A percentile compares a stretch with the other conserved stretches of the same genome.
phyloP scores from a whole-genome alignment of 2,329 filamentous ascomycete species.

The Fusarium kyushuense region DNA sequence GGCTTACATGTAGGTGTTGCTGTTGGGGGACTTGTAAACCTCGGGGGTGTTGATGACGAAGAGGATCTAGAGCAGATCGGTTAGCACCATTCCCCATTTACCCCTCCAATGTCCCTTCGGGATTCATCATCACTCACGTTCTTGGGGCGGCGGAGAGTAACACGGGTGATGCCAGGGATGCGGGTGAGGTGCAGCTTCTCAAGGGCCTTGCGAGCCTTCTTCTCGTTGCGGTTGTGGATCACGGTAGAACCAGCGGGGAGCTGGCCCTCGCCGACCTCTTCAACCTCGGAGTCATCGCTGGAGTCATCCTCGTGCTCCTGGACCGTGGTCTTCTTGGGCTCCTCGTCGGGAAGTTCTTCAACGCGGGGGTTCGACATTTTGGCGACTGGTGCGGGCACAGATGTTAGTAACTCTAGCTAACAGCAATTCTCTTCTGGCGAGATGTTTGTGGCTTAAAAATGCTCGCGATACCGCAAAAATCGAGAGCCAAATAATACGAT shows the following conservation, averaged over 20 bases:
- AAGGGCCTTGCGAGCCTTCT: slow-evolving; percentile 99
- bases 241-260: slow-evolving; percentile 86
- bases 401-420: slow-evolving; percentile 45
- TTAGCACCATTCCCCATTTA: slow-evolving; percentile 41
- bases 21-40: slow-evolving; percentile 98
- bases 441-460: slow-evolving; percentile 38
- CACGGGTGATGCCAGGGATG: slow-evolving; percentile 96
- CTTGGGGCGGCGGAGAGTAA: slow-evolving; percentile 97
- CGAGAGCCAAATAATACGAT: slow-evolving; percentile 19
- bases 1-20: slow-evolving; percentile 99
- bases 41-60: slow-evolving; percentile 99
- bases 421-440: slow-evolving; percentile 35
- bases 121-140: slow-evolving; percentile 79
- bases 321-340: slow-evolving; percentile 83
- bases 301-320: slow-evolving; percentile 77
- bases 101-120: slow-evolving; percentile 6
- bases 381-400: slow-evolving; percentile 53
- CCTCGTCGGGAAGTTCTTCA: slow-evolving; percentile 95
- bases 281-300: slow-evolving; percentile 81
- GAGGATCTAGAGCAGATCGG: slow-evolving; percentile 76
- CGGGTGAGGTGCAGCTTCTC: slow-evolving; percentile 98
- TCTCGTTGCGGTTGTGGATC: slow-evolving; percentile 99
- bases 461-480: slow-evolving; percentile 31
- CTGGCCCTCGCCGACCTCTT: slow-evolving; percentile 83
- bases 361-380: slow-evolving; percentile 98